Percentiles rank a stretch among this genome's conserved stretches.
These are phyloP conservation scores for Phytopythium mirpurense DNA, from an alignment of 352 stramenopile genomes.

Conservation along the genomic window DNA sequence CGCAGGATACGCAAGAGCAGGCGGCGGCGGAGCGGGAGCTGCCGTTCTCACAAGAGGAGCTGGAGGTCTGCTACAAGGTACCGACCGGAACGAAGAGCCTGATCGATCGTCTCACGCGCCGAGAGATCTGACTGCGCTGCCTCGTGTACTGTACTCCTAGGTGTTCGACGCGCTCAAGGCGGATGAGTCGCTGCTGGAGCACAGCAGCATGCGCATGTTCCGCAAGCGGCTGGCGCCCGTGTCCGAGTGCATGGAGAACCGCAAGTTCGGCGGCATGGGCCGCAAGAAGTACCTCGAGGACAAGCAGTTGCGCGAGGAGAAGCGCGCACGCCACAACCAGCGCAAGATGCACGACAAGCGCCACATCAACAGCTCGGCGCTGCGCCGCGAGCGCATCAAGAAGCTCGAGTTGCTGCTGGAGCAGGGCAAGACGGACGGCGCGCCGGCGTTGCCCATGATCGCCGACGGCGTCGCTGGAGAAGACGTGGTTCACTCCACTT, in stretches of 20 bases:
- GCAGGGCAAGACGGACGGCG: constrained; percentile 62
- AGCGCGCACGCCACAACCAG: constrained; percentile 77
- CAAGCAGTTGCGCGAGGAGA: constrained; percentile 83
- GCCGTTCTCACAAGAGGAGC: constrained; percentile 70
- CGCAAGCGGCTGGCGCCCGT: constrained; percentile 79
- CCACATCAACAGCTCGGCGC: constrained; percentile 90
- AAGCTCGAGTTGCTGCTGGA: constrained; percentile 88
- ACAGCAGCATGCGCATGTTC: constrained; percentile 67
- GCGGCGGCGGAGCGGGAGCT: constrained; percentile 29
- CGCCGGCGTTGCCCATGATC: constrained; percentile 70
- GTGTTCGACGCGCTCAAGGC: constrained; percentile 53
- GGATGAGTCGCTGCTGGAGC: constrained; percentile 53
- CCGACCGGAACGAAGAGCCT: background rate
- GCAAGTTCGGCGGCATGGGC: constrained; percentile 78
- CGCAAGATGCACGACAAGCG: constrained; percentile 90
- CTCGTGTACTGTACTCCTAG: too few relatives aligned
- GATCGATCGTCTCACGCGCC: background rate
- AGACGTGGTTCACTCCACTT: constrained; percentile 47
- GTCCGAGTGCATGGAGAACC: constrained; percentile 71
- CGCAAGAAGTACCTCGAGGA: constrained; percentile 88
- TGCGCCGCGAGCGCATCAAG: constrained; percentile 89
- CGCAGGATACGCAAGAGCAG: constrained; percentile 5
- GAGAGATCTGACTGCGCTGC: background rate
- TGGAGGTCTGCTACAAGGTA: constrained; percentile 53
- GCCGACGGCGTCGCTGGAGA: constrained; percentile 87